Evolutionary conservation across 306 rosid genomes (phyloP), one percentile per base, ranked within the genome.

Genomic region (Amphicarpaea edgeworthii): DNA sequence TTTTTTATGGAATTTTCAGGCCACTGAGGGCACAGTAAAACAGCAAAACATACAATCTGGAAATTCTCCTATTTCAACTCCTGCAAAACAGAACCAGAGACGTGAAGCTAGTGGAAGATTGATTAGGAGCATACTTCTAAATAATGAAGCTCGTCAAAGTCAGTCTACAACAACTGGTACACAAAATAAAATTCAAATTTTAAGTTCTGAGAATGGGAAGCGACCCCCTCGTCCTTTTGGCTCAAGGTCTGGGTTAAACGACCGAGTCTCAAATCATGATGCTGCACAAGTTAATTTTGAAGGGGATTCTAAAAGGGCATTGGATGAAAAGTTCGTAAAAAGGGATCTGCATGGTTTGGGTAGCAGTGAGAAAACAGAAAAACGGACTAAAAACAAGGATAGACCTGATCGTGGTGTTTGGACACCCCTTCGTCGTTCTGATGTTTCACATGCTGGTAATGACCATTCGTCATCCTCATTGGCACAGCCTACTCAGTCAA

Each of bases 391-490:
- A 85, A 89, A 90, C 79, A 94, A 89, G 87, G 98, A 92, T 82
- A 90, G 99, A 81, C 99, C 99, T 70, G 99, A 95, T 83, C 97
- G 96, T 42, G 97, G 97, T 81, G 97, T 95, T 68, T 95, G 99
- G 99, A 65, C 99, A 51, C 99, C 99, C 46, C 97, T 93, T 78
- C 96, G 84, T 53, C 97, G 91, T 43, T 86, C 93, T 69, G 90
- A 87, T 85, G 83, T 80, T 77, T 78, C 96, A 74, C 84, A 71
- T 82, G 55, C 88, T 46, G 78, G 80, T 79, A 89, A 73, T 40
- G 94, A 93, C 76, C 83, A 43, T 23, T 41, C 80, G 14, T 51
- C 80, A n/a, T 83, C 88, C 70, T 75, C 83, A 12, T 24, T 77
- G 82, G 62, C 77, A 40, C 91, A 83, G 15, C 80, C 87, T 78